Conservation (phyloP, 75 land plant species). For the Sequoiadendron giganteum region DNA sequence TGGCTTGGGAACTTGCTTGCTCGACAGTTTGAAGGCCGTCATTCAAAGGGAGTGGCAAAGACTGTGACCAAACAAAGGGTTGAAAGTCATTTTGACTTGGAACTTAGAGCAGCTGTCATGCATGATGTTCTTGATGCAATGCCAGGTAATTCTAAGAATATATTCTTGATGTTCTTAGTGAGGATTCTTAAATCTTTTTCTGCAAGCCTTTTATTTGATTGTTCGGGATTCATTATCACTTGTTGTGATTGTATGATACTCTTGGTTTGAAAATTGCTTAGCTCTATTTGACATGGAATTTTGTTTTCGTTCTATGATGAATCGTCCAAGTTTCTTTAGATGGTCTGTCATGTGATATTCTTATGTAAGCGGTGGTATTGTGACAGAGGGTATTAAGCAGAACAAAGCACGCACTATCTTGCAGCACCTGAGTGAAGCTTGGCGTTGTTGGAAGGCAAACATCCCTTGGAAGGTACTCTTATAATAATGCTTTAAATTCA, state of each 20-base stretch:
- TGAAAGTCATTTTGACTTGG: conserved; percentile 99
- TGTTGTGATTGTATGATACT: not conserved
- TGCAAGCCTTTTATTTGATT: not conserved
- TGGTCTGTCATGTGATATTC: not conserved
- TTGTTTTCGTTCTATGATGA: not conserved
- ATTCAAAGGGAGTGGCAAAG: conserved; percentile 98
- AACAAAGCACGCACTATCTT: conserved; percentile 95
- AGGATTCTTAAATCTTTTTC: not conserved
- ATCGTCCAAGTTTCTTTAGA: not conserved
- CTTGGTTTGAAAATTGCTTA: not conserved
- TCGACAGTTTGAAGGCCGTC: conserved; percentile 98
- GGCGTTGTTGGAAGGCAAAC: conserved; percentile 99
- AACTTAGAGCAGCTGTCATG: conserved; percentile 99
- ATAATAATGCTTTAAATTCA: not conserved
- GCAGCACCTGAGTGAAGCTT: conserved; percentile 99
- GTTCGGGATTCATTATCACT: not conserved
- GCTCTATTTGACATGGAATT: not conserved
- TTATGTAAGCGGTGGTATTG: not conserved
- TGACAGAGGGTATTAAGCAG: conserved; percentile 97
- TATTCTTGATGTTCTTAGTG: not conserved
- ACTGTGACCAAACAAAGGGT: conserved; percentile 99
- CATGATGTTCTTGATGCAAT: conserved; percentile 99
- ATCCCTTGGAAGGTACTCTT: conserved; percentile 93
- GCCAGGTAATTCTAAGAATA: conserved; percentile 63
- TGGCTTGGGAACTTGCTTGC: conserved; percentile 99